phyloP scores from a whole-genome alignment of 2,329 filamentous ascomycete genomes.

The Monilinia fructigena region DNA sequence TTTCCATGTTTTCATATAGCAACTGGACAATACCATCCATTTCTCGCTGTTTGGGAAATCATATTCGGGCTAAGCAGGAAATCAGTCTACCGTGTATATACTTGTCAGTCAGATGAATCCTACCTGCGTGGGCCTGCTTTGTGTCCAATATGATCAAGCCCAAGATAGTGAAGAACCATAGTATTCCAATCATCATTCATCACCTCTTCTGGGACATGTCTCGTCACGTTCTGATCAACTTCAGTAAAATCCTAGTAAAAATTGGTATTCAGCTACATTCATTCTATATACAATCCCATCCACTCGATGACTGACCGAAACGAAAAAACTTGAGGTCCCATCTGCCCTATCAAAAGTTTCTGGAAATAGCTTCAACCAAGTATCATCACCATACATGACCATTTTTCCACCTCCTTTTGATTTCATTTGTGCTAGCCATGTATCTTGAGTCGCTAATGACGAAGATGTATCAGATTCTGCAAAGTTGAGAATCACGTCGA shows the following conservation, averaged over 20 bases:
- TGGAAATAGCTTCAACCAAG: slow-evolving; percentile 96
- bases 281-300: slow-evolving; percentile 31
- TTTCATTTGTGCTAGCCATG: slow-evolving; percentile 92
- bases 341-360: slow-evolving; percentile 82
- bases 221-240: slow-evolving; percentile 95
- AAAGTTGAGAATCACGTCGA: slow-evolving; percentile 95
- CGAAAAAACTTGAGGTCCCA: slow-evolving; percentile 96
- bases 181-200: slow-evolving; percentile 80
- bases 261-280: slow-evolving; percentile 34
- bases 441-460: slow-evolving; percentile 83
- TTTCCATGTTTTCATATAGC: slow-evolving; percentile 75
- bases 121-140: slow-evolving; percentile 86
- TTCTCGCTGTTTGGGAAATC: slow-evolving; percentile 83
- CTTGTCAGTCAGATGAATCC: slow-evolving; percentile 12
- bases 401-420: slow-evolving; percentile 69
- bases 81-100: slow-evolving; percentile 26
- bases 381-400: slow-evolving; percentile 96
- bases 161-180: slow-evolving; percentile 93
- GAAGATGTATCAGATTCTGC: slow-evolving; percentile 91
- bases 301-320: slow-evolving; percentile 66
- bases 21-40: slow-evolving; percentile 82
- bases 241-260: slow-evolving; percentile 82
- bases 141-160: slow-evolving; percentile 95
- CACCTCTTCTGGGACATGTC: slow-evolving; percentile 79
- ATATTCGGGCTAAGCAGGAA: slow-evolving; percentile 68